phyloP scores from a whole-genome alignment of 768 basidiomycete genomes.

The Suillus ampliporus region DNA sequence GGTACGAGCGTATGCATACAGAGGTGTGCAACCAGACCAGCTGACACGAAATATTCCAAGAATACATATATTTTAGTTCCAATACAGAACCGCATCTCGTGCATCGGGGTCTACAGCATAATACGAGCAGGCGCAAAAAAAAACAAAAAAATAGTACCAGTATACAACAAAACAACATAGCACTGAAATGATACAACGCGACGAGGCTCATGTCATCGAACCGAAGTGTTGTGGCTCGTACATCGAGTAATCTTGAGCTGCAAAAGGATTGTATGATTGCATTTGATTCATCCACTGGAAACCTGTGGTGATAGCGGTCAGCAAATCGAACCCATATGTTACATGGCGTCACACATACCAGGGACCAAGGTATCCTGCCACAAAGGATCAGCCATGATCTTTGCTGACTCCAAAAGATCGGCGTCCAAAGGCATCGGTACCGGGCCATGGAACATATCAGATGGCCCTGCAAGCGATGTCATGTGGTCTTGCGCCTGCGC shows the following conservation, averaged over 20 bases:
- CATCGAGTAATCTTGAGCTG: slow-evolving; percentile 31
- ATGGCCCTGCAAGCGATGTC: slow-evolving; percentile 24
- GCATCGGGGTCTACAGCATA: not conserved
- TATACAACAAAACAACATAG: slow-evolving; percentile 7
- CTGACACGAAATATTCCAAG: not conserved
- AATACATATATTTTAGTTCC: not conserved
- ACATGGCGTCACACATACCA: slow-evolving; percentile 43
- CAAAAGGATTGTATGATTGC: slow-evolving; percentile 19
- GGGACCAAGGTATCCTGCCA: slow-evolving; percentile 64
- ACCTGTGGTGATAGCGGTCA: slow-evolving; percentile 24
- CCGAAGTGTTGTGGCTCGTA: slow-evolving; percentile 29
- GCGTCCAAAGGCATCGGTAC: slow-evolving; percentile 55
- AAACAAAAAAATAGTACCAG: slow-evolving; percentile 5
- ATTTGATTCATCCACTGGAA: slow-evolving; percentile 44
- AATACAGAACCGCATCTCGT: not conserved
- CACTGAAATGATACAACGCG: slow-evolving; percentile 3
- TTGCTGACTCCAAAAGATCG: slow-evolving; percentile 65
- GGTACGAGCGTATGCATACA: no score
- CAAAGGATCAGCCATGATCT: slow-evolving; percentile 57
- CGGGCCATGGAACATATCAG: slow-evolving; percentile 54
- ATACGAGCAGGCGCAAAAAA: slow-evolving; percentile 4
- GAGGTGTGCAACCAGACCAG: no score
- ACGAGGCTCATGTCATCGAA: slow-evolving; percentile 14
- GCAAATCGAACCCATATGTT: not conserved
- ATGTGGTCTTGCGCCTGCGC: not conserved